Percentiles rank a stretch among this genome's conserved stretches.
Conservation (phyloP, 1,139 yeast species). For the Nakaseomyces kungkrabaensis region DNA sequence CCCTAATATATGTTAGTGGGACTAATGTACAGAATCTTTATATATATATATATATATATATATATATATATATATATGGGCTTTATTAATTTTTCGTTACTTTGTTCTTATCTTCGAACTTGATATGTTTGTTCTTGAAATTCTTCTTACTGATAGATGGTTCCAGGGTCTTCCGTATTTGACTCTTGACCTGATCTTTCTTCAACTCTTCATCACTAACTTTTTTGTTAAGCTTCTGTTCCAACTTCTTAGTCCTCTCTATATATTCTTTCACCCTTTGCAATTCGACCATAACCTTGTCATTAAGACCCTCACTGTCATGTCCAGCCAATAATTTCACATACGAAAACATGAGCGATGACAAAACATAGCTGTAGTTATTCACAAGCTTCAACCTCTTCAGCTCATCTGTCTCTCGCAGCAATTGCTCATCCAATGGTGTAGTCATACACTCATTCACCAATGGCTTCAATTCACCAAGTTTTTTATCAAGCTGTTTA, state of each 20-base stretch:
- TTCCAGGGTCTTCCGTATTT: constrained; percentile 8
- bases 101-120: constrained; percentile 32
- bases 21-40: no score
- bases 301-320: constrained; percentile 26
- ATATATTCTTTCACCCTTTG: constrained; percentile 60
- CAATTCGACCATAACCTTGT: constrained; percentile 55
- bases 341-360: constrained; percentile 25
- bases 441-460: constrained; percentile 15
- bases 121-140: constrained; percentile 53
- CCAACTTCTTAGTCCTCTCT: constrained; percentile 32
- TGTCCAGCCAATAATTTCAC: constrained; percentile 18
- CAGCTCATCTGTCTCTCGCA: constrained; percentile 15
- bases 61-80: not conserved
- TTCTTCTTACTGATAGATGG: constrained; percentile 54
- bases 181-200: constrained; percentile 3
- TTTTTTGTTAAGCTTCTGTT: constrained; percentile 9
- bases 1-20: no score
- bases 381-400: constrained; percentile 21
- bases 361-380: constrained; percentile 22
- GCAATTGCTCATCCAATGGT: constrained; percentile 24
- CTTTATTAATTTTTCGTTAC: constrained; percentile 1
- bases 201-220: constrained; percentile 22
- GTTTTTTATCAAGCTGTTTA: constrained; percentile 17
- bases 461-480: constrained; percentile 15
- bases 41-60: not conserved